phyloP scores from a whole-genome alignment of 129 eudicot genomes.

The Escallonia herrerae region DNA sequence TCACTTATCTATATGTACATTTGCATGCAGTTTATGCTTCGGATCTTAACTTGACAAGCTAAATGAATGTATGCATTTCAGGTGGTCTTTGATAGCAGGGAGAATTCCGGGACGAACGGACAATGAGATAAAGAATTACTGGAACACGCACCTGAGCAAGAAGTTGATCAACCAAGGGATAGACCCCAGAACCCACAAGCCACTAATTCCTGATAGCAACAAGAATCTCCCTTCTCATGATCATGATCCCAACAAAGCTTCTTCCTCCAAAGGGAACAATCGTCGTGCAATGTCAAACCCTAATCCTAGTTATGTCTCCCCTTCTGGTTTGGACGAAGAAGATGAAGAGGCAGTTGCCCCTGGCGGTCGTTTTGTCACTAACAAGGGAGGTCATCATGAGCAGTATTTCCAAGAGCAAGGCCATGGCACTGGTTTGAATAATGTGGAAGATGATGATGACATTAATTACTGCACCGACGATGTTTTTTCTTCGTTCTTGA shows the following conservation, averaged over 20 bases:
- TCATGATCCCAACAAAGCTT: not conserved
- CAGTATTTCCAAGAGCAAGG: not conserved
- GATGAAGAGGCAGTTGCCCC: not conserved
- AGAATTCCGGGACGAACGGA: constrained; percentile 71
- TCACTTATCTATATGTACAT: too few relatives aligned
- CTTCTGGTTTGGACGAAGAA: not conserved
- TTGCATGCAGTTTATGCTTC: too few relatives aligned
- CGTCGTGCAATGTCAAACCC: constrained; percentile 1
- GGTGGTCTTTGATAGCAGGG: constrained; percentile 78
- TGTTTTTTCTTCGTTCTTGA: constrained; percentile 32
- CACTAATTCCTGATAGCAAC: constrained; percentile 11
- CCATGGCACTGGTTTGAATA: not conserved
- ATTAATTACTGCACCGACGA: constrained; percentile 14
- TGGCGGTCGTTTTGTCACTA: not conserved
- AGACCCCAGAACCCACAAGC: constrained; percentile 71
- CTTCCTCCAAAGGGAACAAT: not conserved
- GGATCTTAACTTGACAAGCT: too few relatives aligned
- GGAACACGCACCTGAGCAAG: constrained; percentile 71
- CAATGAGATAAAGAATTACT: constrained; percentile 70
- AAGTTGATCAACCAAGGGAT: constrained; percentile 58
- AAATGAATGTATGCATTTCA: not conserved
- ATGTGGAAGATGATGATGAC: constrained; percentile 3
- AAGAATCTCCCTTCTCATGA: not conserved
- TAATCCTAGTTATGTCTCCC: not conserved
- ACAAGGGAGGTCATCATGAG: not conserved